Conservation (phyloP, 805 yeast genomes). For the Candida andamanensis region DNA sequence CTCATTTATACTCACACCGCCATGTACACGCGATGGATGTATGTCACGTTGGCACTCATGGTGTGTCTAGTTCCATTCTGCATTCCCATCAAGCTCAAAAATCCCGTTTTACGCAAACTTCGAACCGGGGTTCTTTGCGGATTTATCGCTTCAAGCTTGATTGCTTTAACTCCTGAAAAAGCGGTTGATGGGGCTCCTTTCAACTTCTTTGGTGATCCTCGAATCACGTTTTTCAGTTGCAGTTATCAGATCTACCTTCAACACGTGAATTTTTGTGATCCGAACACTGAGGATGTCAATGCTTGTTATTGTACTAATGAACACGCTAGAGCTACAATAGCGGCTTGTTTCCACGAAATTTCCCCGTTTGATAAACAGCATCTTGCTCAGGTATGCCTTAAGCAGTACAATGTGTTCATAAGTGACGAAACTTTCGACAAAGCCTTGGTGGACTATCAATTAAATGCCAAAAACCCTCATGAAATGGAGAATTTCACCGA, state of each 20-base stretch:
- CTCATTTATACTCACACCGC: too few species aligned
- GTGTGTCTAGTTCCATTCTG: constrained; percentile 14
- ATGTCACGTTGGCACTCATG: constrained; percentile 12
- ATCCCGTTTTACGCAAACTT: constrained; percentile 16
- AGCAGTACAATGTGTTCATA: constrained; percentile 15
- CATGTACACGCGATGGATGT: constrained; percentile 17
- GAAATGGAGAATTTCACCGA: constrained; percentile 8
- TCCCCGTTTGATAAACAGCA: constrained; percentile 19
- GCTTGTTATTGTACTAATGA: constrained; percentile 24
- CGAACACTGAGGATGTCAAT: constrained; percentile 4
- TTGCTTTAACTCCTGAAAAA: constrained; percentile 29
- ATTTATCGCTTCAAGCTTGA: constrained; percentile 18
- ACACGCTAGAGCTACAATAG: constrained; percentile 32
- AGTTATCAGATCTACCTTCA: constrained; percentile 16
- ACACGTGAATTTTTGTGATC: constrained; percentile 19
- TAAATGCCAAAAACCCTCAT: constrained; percentile 12
- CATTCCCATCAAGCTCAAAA: constrained; percentile 50
- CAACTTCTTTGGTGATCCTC: constrained; percentile 21
- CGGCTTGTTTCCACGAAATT: constrained; percentile 28
- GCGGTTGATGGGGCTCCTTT: constrained; percentile 34
- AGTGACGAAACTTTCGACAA: constrained; percentile 17
- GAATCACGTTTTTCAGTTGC: constrained; percentile 29
- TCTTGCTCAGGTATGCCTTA: constrained; percentile 22
- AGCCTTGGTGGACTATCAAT: constrained; percentile 16
- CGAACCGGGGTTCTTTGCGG: constrained; percentile 15